These are phyloP conservation scores for Penicillium capsulatum DNA, from an alignment of 2,329 filamentous ascomycete species.

Conservation along the genomic window DNA sequence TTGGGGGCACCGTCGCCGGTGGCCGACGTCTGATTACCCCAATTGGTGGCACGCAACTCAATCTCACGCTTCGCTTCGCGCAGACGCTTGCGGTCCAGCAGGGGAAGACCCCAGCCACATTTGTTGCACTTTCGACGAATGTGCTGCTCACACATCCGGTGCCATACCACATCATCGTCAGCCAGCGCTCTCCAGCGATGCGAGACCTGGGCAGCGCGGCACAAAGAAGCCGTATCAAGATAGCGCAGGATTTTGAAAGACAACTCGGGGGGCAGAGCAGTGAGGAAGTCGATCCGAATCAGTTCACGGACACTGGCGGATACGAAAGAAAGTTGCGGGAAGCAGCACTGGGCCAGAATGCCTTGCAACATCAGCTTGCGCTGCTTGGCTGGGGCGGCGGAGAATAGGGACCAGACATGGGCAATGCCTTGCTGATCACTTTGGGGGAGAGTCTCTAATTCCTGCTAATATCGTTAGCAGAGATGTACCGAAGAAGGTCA, in stretches of 20 bases:
- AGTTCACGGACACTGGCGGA: conserved; percentile 87
- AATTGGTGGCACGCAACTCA: conserved; percentile 62
- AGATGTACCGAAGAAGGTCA: neutral
- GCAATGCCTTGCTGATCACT: conserved; percentile 92
- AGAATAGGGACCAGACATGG: conserved; percentile 97
- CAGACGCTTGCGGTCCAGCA: conserved; percentile 82
- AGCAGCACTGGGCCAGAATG: conserved; percentile 94
- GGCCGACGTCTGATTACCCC: conserved; percentile 53
- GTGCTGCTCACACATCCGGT: conserved; percentile 96
- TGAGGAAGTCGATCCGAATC: conserved; percentile 94
- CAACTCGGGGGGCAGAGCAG: conserved; percentile 81
- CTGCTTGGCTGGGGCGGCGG: conserved; percentile 87
- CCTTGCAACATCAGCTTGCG: conserved; percentile 95
- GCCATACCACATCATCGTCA: conserved; percentile 98
- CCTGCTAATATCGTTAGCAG: conserved; percentile 45
- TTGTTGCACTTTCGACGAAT: conserved; percentile 91
- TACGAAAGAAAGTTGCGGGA: conserved; percentile 90
- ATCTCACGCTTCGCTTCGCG: conserved; percentile 83
- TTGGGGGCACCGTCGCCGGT: conserved; percentile 12
- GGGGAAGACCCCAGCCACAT: conserved; percentile 89
- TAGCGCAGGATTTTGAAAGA: conserved; percentile 90
- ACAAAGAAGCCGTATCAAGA: conserved; percentile 88
- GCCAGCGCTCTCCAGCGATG: conserved; percentile 80
- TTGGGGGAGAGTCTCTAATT: conserved; percentile 74
- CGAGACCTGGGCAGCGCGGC: conserved; percentile 93